Percentiles rank a stretch among this genome's conserved stretches.
These are phyloP conservation scores for Cynara cardunculus DNA, from an alignment of 129 eudicot species.

Conservation along the genomic window DNA sequence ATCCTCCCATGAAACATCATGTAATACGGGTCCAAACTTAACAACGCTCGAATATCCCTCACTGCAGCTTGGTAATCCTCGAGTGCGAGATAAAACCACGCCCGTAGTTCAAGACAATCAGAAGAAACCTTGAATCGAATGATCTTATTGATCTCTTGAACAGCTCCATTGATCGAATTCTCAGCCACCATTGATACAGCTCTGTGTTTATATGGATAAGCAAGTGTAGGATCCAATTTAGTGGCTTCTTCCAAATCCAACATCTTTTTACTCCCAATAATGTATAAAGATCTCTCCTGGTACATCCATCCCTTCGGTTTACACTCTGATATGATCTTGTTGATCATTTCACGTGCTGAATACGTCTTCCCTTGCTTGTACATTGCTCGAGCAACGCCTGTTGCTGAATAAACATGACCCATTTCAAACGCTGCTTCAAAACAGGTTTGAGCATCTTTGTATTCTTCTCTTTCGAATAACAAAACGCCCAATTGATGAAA, in stretches of 20 bases:
- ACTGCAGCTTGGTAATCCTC: constrained; percentile 60
- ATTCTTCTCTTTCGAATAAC: constrained; percentile 52
- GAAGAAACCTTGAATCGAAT: constrained; percentile 57
- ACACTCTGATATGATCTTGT: constrained; percentile 33
- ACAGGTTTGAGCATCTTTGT: constrained; percentile 44
- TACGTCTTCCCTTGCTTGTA: constrained; percentile 61
- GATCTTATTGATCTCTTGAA: constrained; percentile 54
- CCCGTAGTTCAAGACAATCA: constrained; percentile 67
- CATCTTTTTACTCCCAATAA: constrained; percentile 53
- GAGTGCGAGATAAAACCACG: constrained; percentile 59
- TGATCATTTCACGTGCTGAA: constrained; percentile 50
- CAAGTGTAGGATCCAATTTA: constrained; percentile 59
- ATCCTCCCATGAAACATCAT: constrained; percentile 63
- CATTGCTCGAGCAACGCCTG: constrained; percentile 54
- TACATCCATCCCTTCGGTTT: constrained; percentile 69
- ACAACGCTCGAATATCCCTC: constrained; percentile 56
- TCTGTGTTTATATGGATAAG: constrained; percentile 62
- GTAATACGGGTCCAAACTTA: constrained; percentile 61
- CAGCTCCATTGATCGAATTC: constrained; percentile 42
- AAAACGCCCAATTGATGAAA: constrained; percentile 60
- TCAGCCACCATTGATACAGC: constrained; percentile 47
- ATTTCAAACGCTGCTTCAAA: constrained; percentile 53
- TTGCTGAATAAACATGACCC: constrained; percentile 71
- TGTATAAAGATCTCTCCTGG: constrained; percentile 63
- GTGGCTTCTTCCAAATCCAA: constrained; percentile 51